Base-by-base conservation (phyloP, 768 basidiomycete genomes). In the Trametes cubensis region DNA sequence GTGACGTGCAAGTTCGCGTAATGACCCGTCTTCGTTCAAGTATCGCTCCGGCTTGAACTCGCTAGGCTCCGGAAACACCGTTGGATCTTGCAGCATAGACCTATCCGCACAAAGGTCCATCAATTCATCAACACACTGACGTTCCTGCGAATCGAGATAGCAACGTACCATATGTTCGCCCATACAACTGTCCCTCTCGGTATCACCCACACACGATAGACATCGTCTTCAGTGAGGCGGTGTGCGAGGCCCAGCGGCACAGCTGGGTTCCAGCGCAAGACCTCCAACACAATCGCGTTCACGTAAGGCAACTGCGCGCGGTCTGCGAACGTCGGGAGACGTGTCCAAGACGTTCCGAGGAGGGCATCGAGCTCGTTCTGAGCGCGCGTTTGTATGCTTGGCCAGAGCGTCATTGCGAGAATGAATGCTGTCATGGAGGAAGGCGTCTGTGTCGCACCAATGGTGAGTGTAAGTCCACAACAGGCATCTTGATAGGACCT, bases 361-460 rank as follows among this genome's bases (percentile, higher is more conserved):
- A 58, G 25, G 18, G 51, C 17, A 59, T 76, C 74, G 44, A 76
- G 57, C 57, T 76, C 74, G 17, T 46, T 65, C 44, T 74, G 75
- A 18, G 72, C 74, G 15, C 59, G 64, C 6, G 45, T 20, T 45
- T 72, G 72, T 11, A 75, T 60, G 14, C 66, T 62, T 42, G 77
- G 79, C 66, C 75, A 71, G 58, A 77, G 72, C 1, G 71, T 69
- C 76, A 77, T 76, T 0, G 74, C 77, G 28, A 78, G 71, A 56
- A 78, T 73, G 66, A 77, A 75, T 8, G 76, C 70, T 2, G 69
- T 69, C 50, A 76, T 58, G 2, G 75, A 70, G 4, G 75, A 73
- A 0, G 70, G 67, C 0, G 75, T 74, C 74, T 75, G 47, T 18
- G 30, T 26, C 14, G 41, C 13, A n/a, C 14, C 20, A 26, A 25